Base-by-base conservation (phyloP, 2,329 filamentous ascomycete genomes). In the Leptographium lundbergii region DNA sequence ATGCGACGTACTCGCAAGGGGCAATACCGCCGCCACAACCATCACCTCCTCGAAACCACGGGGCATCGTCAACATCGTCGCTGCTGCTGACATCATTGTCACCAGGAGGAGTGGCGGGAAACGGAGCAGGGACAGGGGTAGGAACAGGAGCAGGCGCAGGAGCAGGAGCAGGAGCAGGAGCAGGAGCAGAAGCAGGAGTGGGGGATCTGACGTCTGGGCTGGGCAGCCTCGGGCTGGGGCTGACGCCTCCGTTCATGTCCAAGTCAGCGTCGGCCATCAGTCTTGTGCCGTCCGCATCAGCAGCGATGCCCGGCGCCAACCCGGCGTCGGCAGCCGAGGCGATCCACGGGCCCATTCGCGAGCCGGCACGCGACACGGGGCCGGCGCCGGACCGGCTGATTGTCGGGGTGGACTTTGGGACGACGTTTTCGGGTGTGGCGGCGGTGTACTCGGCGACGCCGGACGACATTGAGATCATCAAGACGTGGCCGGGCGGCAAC, bases 391-490 rank as follows among this genome's bases (percentile, higher is more conserved):
- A 89, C 67, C 78, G 85, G 58, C 72, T 90, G 64, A 87, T 91
- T 65, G 86, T 91, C 39, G 88, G 87, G 9, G 82, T 91, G 9
- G 88, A 91, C 69, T 91, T 91, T 73, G 88, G 88, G 17, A 91
- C 88, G n/a, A 91, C 88, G 1, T 91, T 89, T 68, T 89, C 85
- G 51, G 87, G 87, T 58, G 86, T 89, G 60, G 86, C 87, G 7
- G 84, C 85, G 34, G 85, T 88, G 4, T 89, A 89, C 66, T 87
- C 85, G 17, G 86, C 83, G 4, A 88, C 84, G 1, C 87, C 88
- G 14, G 87, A 91, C 69, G 88, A 91, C 69, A 77, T 91, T 60
- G 87, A 91, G 68, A 89, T 91, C 66, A 90, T 91, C 74, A 91
- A 90, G 74, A 86, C 82, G 17, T 92, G 88, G 88, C 88, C 88